Evolutionary conservation across 2,329 filamentous ascomycete genomes (phyloP).

Genomic region (Drechslerella stenobrocha): DNA sequence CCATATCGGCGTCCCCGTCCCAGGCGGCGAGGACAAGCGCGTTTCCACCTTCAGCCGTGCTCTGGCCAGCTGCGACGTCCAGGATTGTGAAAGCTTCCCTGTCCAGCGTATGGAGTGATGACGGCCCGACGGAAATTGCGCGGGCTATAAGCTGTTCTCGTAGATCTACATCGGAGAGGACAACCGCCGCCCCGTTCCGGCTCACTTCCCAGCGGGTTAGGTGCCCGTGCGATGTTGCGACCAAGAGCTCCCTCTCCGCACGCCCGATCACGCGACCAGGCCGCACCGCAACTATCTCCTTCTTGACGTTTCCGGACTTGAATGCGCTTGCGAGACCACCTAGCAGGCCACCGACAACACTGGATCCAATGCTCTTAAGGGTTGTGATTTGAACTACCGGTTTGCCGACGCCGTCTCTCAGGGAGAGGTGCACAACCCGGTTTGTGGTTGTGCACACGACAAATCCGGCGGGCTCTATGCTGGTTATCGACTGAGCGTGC

Average conservation of each 20-base stretch:
- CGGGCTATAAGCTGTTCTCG: conserved; percentile 64
- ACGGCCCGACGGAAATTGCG: conserved; percentile 50
- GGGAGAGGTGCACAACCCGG: conserved; percentile 79
- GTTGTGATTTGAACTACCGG: conserved; percentile 78
- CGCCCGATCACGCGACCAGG: conserved; percentile 71
- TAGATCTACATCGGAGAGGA: conserved; percentile 72
- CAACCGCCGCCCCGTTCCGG: conserved; percentile 78
- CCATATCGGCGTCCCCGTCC: conserved; percentile 56
- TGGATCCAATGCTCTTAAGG: conserved; percentile 65
- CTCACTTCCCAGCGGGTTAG: conserved; percentile 87
- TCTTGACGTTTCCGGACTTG: conserved; percentile 69
- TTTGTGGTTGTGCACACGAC: conserved; percentile 82
- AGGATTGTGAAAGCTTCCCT: conserved; percentile 68
- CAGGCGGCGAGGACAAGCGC: conserved; percentile 30
- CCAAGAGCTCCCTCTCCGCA: conserved; percentile 81
- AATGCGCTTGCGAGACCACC: conserved; percentile 78
- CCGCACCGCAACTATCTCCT: conserved; percentile 77
- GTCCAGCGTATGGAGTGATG: conserved; percentile 31
- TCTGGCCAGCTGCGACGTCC: conserved; percentile 72
- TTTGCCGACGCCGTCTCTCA: conserved; percentile 84
- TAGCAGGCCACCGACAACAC: conserved; percentile 55
- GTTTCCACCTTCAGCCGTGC: conserved; percentile 50
- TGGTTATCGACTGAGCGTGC: conserved; percentile 73
- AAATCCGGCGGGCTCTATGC: conserved; percentile 84
- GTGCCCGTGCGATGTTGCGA: conserved; percentile 74